Conservation (phyloP, 2,329 filamentous ascomycete genomes). For the Pestalotiopsis sp. region DNA sequence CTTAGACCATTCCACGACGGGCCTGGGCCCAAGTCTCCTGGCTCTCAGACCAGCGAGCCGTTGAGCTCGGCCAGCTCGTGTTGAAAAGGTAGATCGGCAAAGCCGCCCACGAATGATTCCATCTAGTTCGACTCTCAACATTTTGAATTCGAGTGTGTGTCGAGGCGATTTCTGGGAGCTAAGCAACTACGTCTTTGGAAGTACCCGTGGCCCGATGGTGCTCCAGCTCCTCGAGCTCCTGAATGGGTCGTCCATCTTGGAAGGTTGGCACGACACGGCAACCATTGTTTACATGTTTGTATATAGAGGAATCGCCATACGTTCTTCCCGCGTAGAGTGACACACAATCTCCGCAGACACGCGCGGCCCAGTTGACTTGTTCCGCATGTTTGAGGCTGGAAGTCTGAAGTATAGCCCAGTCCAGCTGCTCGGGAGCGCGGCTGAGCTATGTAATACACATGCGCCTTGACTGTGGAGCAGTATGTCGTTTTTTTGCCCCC, state of each 20-base stretch:
- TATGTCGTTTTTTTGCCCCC: no score
- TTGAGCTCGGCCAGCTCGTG: not conserved
- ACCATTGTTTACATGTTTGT: not conserved
- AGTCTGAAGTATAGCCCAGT: not conserved
- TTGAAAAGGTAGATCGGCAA: not conserved
- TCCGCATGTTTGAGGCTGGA: not conserved
- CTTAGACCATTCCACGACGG: not conserved
- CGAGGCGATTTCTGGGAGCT: not conserved
- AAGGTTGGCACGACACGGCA: not conserved
- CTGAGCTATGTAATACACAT: not conserved
- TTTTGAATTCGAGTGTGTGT: not conserved
- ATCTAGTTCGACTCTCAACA: not conserved
- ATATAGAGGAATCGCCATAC: not conserved
- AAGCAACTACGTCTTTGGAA: not conserved
- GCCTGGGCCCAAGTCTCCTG: not conserved
- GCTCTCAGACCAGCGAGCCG: not conserved
- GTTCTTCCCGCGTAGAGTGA: not conserved
- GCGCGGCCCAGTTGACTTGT: not conserved
- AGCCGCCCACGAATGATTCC: not conserved
- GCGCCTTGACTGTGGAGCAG: no score
- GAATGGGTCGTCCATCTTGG: not conserved
- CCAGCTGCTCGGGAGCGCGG: not conserved
- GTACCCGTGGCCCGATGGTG: not conserved
- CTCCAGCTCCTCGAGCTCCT: not conserved
- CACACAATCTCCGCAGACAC: not conserved